phyloP scores from a whole-genome alignment of 495 filamentous ascomycete species.

The Xylaria cubensis region DNA sequence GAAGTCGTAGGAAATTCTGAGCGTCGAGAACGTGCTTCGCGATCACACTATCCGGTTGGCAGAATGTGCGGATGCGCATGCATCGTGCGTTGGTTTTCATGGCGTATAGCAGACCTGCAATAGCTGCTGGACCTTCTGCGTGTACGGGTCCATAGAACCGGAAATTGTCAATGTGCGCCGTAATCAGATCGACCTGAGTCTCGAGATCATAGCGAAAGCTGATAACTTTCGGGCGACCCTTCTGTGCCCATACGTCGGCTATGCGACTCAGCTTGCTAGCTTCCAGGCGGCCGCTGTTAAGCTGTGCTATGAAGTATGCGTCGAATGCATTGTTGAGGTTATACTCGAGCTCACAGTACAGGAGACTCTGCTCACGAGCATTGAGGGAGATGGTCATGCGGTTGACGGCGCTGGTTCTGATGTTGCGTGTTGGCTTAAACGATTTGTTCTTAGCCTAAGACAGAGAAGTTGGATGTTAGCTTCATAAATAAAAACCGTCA shows the following conservation, averaged over 20 bases:
- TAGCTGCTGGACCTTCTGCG: slow-evolving; percentile 29
- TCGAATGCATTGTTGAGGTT: slow-evolving; percentile 43
- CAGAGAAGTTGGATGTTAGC: slow-evolving; percentile 20
- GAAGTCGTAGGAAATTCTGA: slow-evolving; percentile 45
- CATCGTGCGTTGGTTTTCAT: slow-evolving; percentile 49
- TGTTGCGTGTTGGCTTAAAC: slow-evolving; percentile 27
- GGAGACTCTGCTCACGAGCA: slow-evolving; percentile 53
- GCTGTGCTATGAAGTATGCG: slow-evolving; percentile 47
- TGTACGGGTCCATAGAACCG: slow-evolving; percentile 49
- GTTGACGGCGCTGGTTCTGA: slow-evolving; percentile 25
- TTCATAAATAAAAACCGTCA: slow-evolving; percentile 6
- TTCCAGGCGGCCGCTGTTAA: slow-evolving; percentile 48
- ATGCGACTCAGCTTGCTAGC: slow-evolving; percentile 42
- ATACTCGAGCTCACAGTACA: slow-evolving; percentile 56
- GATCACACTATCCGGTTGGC: slow-evolving; percentile 56
- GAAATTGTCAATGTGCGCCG: slow-evolving; percentile 48
- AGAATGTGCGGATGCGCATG: slow-evolving; percentile 51
- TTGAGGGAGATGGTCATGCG: slow-evolving; percentile 46
- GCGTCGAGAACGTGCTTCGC: slow-evolving; percentile 54
- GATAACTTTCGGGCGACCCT: slow-evolving; percentile 51
- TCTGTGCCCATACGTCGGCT: slow-evolving; percentile 47
- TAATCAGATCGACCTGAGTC: slow-evolving; percentile 54
- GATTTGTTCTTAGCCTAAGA: slow-evolving; percentile 40
- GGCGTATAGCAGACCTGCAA: slow-evolving; percentile 47
- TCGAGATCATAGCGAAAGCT: slow-evolving; percentile 57